Evolutionary conservation across 148 eudicot genomes (phyloP).

Genomic region (Nepenthes mirabilis): DNA sequence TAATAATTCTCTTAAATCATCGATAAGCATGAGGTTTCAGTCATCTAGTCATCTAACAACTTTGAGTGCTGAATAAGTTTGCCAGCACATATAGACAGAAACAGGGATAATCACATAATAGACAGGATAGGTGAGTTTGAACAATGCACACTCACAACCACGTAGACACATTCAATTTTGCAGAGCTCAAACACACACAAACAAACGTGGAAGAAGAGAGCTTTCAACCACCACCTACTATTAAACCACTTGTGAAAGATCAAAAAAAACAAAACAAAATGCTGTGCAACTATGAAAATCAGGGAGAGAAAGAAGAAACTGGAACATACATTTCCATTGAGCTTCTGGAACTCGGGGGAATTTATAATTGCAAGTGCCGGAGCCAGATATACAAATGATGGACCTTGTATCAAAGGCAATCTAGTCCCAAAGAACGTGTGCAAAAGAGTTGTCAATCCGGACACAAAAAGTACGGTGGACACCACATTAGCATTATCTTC

Average conservation of each 20-base stretch:
- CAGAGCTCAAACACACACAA: no score
- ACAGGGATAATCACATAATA: neutral
- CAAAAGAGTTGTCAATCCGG: constrained; percentile 84
- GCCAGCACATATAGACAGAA: neutral
- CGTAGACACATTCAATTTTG: neutral
- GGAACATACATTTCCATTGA: constrained; percentile 69
- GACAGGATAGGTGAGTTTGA: neutral
- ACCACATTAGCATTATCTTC: constrained; percentile 90
- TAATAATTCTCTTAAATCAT: no score
- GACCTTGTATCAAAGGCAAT: constrained; percentile 93
- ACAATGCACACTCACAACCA: neutral
- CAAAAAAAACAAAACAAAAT: no score
- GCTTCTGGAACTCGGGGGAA: constrained; percentile 79
- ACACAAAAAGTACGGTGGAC: constrained; percentile 78
- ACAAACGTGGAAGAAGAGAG: no score
- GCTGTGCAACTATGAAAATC: neutral
- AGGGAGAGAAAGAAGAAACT: neutral
- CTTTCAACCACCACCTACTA: no score
- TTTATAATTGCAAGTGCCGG: constrained; percentile 88
- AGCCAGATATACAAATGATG: constrained; percentile 90
- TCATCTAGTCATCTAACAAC: no score
- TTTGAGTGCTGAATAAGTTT: no score
- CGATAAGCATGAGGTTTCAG: no score
- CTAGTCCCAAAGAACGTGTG: constrained; percentile 82
- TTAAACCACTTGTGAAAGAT: no score